phyloP scores from a whole-genome alignment of 768 basidiomycete species.

The Russula abietina region DNA sequence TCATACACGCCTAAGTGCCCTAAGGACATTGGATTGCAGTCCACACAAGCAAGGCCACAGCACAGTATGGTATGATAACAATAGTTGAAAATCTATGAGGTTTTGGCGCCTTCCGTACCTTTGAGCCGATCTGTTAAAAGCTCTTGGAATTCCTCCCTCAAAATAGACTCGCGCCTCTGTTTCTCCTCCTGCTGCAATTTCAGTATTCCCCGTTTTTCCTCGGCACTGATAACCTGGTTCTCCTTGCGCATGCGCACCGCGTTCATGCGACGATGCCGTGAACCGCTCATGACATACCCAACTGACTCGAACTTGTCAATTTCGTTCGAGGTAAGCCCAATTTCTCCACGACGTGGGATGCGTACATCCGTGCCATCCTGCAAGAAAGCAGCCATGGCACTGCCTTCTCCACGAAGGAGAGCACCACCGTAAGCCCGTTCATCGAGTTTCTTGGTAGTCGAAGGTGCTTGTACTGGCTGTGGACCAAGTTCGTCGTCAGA shows the following conservation, averaged over 20 bases:
- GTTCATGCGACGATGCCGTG: conserved; percentile 93
- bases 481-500: conserved; percentile 70
- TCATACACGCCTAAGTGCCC: neutral
- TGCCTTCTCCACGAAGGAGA: conserved; percentile 89
- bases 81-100: conserved; percentile 10
- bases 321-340: conserved; percentile 81
- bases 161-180: conserved; percentile 80
- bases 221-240: conserved; percentile 98
- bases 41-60: neutral
- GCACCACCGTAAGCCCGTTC: conserved; percentile 87
- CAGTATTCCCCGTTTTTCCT: conserved; percentile 94
- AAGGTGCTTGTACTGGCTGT: conserved; percentile 47
- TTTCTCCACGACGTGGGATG: conserved; percentile 98
- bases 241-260: conserved; percentile 98
- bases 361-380: conserved; percentile 73
- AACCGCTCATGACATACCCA: conserved; percentile 98
- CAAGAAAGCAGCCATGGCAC: conserved; percentile 96
- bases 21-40: neutral
- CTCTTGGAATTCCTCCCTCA: conserved; percentile 86
- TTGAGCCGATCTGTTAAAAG: conserved; percentile 73
- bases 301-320: conserved; percentile 84
- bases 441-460: conserved; percentile 47
- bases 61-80: neutral
- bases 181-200: conserved; percentile 94
- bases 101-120: conserved; percentile 33